Percentiles rank a stretch among this genome's conserved stretches.
These are phyloP conservation scores for Mycena kentingensis DNA, from an alignment of 768 basidiomycete species.

Conservation along the genomic window DNA sequence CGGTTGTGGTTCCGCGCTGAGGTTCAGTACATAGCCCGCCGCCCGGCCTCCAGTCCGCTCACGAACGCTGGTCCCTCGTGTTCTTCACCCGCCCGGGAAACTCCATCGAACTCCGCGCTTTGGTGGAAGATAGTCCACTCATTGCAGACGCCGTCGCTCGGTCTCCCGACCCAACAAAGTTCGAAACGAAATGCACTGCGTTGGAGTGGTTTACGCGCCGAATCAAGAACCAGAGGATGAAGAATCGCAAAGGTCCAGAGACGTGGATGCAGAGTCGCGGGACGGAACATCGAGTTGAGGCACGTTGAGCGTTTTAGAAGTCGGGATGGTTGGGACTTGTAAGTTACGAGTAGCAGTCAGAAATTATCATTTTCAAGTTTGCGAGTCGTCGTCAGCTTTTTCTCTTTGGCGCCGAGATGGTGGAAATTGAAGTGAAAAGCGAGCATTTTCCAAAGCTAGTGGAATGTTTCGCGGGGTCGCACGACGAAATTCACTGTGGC, in stretches of 20 bases:
- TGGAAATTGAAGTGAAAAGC: too few relatives aligned
- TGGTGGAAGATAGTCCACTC: conserved; percentile 51
- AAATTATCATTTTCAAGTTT: too few relatives aligned
- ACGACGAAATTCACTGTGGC: too few relatives aligned
- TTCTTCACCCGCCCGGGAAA: conserved; percentile 69
- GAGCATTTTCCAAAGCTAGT: too few relatives aligned
- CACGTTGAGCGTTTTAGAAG: too few relatives aligned
- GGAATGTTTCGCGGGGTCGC: too few relatives aligned
- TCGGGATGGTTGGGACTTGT: too few relatives aligned
- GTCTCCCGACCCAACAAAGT: conserved; percentile 38
- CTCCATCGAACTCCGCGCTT: conserved; percentile 49
- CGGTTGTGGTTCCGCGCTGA: neutral
- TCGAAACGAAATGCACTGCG: conserved; percentile 39
- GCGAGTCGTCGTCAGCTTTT: too few relatives aligned
- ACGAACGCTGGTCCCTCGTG: conserved; percentile 66
- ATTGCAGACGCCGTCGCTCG: conserved; percentile 47
- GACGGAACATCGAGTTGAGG: too few relatives aligned
- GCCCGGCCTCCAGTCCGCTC: conserved; percentile 53
- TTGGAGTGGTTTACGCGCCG: conserved; percentile 48
- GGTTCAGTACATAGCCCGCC: conserved; percentile 52
- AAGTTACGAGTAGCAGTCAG: too few relatives aligned
- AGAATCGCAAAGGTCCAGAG: conserved; percentile 49
- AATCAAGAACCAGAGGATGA: conserved; percentile 46
- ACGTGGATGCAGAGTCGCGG: conserved; percentile 51
- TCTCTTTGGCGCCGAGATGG: too few relatives aligned